Conservation (phyloP, 2,329 filamentous ascomycete genomes). For the Penicillium oxalicum region DNA sequence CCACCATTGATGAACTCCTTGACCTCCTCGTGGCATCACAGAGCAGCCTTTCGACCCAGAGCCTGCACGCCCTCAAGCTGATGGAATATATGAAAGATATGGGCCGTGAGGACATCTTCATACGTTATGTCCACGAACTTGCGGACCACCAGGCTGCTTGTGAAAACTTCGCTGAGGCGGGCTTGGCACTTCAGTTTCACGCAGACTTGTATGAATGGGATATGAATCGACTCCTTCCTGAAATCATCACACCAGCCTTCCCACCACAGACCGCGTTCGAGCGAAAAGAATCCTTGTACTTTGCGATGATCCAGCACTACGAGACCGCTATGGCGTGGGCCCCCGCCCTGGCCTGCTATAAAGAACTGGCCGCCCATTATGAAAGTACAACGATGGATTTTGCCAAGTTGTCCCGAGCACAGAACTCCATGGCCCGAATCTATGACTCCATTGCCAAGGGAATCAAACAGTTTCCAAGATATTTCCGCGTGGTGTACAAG, state of each 20-base stretch:
- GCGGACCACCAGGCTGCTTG: constrained; percentile 69
- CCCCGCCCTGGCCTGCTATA: constrained; percentile 78
- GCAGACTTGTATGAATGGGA: constrained; percentile 94
- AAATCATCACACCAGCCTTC: constrained; percentile 68
- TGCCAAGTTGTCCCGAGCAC: constrained; percentile 78
- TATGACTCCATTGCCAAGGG: constrained; percentile 84
- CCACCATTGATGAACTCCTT: constrained; percentile 81
- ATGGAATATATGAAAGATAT: constrained; percentile 97
- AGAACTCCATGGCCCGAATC: constrained; percentile 85
- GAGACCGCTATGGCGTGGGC: constrained; percentile 94
- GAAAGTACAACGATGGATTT: constrained; percentile 87
- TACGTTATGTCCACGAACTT: constrained; percentile 90
- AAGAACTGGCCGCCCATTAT: constrained; percentile 86
- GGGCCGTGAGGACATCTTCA: constrained; percentile 95
- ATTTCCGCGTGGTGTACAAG: constrained; percentile 85
- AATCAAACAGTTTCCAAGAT: constrained; percentile 70
- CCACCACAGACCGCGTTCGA: constrained; percentile 83
- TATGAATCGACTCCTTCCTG: constrained; percentile 58
- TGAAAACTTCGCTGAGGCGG: constrained; percentile 79
- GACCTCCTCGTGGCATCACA: constrained; percentile 88
- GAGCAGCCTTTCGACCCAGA: constrained; percentile 65
- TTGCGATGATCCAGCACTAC: constrained; percentile 90
- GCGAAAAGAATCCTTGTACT: constrained; percentile 85
- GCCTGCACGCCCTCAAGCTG: constrained; percentile 80
- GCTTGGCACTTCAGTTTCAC: constrained; percentile 80